Base-by-base conservation (phyloP, 2,329 filamentous ascomycete species). In the Ascocoryne sarcoides region DNA sequence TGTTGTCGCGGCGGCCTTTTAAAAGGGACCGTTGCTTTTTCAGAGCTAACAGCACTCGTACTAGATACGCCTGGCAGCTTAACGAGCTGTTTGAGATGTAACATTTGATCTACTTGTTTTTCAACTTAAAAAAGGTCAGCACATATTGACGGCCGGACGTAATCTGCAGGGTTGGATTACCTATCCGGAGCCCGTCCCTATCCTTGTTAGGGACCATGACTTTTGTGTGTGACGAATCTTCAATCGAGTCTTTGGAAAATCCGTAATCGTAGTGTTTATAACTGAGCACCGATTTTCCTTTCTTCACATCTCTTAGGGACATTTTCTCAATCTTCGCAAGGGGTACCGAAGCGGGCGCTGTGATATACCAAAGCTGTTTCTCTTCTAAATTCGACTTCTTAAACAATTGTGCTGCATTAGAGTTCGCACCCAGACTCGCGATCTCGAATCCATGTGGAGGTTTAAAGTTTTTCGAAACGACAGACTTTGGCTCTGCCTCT, bases 341-440 rank as follows among this genome's bases (percentile, higher is more conserved):
- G n/a, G 82, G 76, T 2, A 87, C 65, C 9, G 75, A 76, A 4
- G 77, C 73, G 2, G 84, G 84, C 3, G 81, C 79, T 8, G 80
- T 84, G 52, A 89, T 85, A 59, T 87, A 84, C 84, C 83, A 89
- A 44, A 88, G 68, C 58, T 88, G 79, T 65, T 86, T 87, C 47
- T 79, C 80, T 41, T 76, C 65, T 5, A 81, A 58, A 51, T 75
- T 73, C 40, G 71, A 69, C 42, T 73, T 66, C 52, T 66, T 71
- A 52, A 84, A 76, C 39, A 81, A 61, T 16, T 71, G 64, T 7
- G 70, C 48, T 35, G 43, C 37, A 17, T 40, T 45, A 12, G 41
- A 35, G 3, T 36, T 40, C 10, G 40, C 51, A 15, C 48, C 36
- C 7, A 52, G 18, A 8, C 44, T 26, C 14, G 38, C 33, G n/a